Conservation (phyloP, 75 land plant species). For the Cryptomeria japonica region DNA sequence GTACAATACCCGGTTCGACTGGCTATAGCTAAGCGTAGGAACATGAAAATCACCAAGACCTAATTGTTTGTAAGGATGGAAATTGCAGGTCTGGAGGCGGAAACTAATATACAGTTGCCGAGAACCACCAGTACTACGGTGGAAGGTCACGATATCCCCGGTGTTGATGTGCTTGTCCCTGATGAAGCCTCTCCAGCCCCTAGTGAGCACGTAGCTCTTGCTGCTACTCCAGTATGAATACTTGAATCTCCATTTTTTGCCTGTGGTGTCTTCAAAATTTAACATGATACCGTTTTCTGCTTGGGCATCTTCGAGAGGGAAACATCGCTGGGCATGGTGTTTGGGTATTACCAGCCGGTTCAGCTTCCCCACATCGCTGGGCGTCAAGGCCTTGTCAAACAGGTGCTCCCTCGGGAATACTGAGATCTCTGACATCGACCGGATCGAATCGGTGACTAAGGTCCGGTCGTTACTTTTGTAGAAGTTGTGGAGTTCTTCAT, state of each 20-base stretch:
- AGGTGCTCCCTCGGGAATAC: slow-evolving; percentile 13
- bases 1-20: no score
- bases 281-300: not conserved
- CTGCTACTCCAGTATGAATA: slow-evolving; percentile 22
- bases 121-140: slow-evolving; percentile 12
- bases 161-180: slow-evolving; percentile 45
- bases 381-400: slow-evolving; percentile 20
- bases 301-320: not conserved
- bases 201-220: no score
- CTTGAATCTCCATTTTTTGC: slow-evolving; percentile 22
- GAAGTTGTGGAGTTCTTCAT: slow-evolving; percentile 25
- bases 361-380: slow-evolving; percentile 30
- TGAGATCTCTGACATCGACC: not conserved
- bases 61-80: no score
- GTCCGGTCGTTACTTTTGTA: no score
- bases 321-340: slow-evolving; percentile 19
- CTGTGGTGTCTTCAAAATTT: not conserved
- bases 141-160: slow-evolving; percentile 39
- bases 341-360: slow-evolving; percentile 24
- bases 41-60: no score
- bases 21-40: no score
- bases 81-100: not conserved
- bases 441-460: no score
- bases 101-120: not conserved
- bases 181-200: slow-evolving; percentile 49